Evolutionary conservation across 2,329 filamentous ascomycete genomes (phyloP).

Genomic region (Aspergillus ibericus): DNA sequence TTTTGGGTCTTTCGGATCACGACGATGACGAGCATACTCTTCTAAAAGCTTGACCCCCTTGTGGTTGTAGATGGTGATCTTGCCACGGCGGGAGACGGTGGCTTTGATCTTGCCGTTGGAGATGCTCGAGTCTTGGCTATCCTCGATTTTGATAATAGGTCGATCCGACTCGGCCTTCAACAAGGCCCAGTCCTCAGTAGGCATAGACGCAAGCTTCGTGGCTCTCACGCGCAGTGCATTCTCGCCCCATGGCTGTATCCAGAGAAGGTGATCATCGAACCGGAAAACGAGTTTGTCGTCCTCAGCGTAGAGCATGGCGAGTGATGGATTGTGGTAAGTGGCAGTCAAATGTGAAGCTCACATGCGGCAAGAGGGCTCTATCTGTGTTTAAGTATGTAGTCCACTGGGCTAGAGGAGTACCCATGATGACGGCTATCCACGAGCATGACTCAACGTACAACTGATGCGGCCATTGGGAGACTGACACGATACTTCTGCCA

Average conservation of each 20-base stretch:
- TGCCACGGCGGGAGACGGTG: slow-evolving; percentile 49
- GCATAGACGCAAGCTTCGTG: slow-evolving; percentile 39
- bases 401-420: too few species aligned
- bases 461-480: not conserved
- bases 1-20: slow-evolving; percentile 57
- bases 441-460: not conserved
- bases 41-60: slow-evolving; percentile 50
- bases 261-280: slow-evolving; percentile 41
- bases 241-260: slow-evolving; percentile 41
- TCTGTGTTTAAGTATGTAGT: not conserved
- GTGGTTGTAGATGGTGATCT: slow-evolving; percentile 50
- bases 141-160: slow-evolving; percentile 19
- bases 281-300: slow-evolving; percentile 36
- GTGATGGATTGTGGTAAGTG: not conserved
- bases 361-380: not conserved
- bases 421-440: not conserved
- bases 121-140: slow-evolving; percentile 39
- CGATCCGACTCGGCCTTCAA: slow-evolving; percentile 17
- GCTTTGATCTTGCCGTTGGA: slow-evolving; percentile 53
- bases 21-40: slow-evolving; percentile 54
- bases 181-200: slow-evolving; percentile 40
- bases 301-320: slow-evolving; percentile 36
- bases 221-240: slow-evolving; percentile 41
- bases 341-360: not conserved
- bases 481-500: not conserved